These are phyloP conservation scores for Pleurotus citrinopileatus DNA, from an alignment of 768 basidiomycete genomes.

Conservation along the genomic window DNA sequence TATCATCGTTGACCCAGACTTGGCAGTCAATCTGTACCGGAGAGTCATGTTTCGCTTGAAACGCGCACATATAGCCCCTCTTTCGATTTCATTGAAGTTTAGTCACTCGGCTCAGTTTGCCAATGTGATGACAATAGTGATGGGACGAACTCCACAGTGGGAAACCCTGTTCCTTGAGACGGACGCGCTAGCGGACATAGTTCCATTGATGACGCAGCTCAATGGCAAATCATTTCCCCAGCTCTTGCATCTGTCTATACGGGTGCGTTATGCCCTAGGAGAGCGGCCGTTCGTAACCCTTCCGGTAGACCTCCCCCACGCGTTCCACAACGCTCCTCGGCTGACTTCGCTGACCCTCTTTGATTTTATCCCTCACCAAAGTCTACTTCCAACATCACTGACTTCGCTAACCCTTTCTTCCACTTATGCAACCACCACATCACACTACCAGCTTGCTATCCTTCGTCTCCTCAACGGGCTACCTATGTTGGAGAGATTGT, in stretches of 20 bases:
- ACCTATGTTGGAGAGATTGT: background rate
- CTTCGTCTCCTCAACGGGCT: background rate
- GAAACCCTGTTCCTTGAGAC: slow-evolving; percentile 38
- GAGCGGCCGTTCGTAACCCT: background rate
- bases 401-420: slow-evolving; percentile 33
- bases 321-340: slow-evolving; percentile 30
- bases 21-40: slow-evolving; percentile 37
- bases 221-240: slow-evolving; percentile 34
- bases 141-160: slow-evolving; percentile 41
- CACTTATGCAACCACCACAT: slow-evolving; percentile 5
- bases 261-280: background rate
- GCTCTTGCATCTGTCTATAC: slow-evolving; percentile 18
- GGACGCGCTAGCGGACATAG: slow-evolving; percentile 31
- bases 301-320: slow-evolving; percentile 21
- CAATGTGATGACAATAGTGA: slow-evolving; percentile 38
- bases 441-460: background rate
- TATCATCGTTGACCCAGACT: slow-evolving; percentile 41
- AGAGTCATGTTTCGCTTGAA: slow-evolving; percentile 52
- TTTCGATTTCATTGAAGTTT: slow-evolving; percentile 40
- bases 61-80: slow-evolving; percentile 39
- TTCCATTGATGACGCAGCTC: slow-evolving; percentile 30
- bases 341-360: slow-evolving; percentile 32
- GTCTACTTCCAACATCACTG: slow-evolving; percentile 30
- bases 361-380: slow-evolving; percentile 30
- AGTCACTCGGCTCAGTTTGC: slow-evolving; percentile 25